phyloP scores from a whole-genome alignment of 805 yeast genomes.

The Metschnikowia kunwiensis region DNA sequence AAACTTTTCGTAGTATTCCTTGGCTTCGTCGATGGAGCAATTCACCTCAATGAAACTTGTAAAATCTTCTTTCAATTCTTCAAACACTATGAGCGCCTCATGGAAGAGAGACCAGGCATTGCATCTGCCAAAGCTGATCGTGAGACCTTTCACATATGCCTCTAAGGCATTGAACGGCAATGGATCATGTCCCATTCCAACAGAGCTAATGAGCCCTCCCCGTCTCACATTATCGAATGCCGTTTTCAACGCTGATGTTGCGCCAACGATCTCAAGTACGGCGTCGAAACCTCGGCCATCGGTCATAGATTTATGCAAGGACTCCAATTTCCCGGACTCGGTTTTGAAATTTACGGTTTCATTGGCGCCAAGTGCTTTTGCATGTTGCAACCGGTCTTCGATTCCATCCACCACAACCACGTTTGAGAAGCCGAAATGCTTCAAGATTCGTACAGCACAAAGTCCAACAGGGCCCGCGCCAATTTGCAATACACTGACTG shows the following conservation, averaged over 20 bases:
- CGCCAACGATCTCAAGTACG: conserved; percentile 59
- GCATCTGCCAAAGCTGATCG: conserved; percentile 61
- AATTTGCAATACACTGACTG: conserved; percentile 45
- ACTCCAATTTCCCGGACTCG: conserved; percentile 27
- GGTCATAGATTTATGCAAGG: conserved; percentile 34
- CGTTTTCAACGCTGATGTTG: conserved; percentile 46
- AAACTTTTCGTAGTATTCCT: conserved; percentile 48
- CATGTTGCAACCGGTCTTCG: conserved; percentile 44
- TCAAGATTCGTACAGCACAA: conserved; percentile 47
- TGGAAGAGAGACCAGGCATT: conserved; percentile 55
- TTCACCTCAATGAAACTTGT: conserved; percentile 50
- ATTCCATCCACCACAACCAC: conserved; percentile 50
- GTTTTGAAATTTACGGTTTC: conserved; percentile 43
- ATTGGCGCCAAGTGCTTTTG: conserved; percentile 47
- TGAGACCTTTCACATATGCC: conserved; percentile 54
- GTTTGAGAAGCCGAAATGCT: conserved; percentile 41
- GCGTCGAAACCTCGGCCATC: conserved; percentile 56
- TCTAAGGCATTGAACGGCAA: conserved; percentile 57
- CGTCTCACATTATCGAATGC: conserved; percentile 55
- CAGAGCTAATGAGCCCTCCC: conserved; percentile 54
- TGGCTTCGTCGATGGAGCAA: conserved; percentile 43
- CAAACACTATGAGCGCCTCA: conserved; percentile 50
- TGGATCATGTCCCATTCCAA: conserved; percentile 59
- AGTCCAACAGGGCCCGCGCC: conserved; percentile 64
- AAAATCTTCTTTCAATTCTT: conserved; percentile 40